phyloP scores from a whole-genome alignment of 371 early-diverging fungal species.

The Apophysomyces ossiformis region DNA sequence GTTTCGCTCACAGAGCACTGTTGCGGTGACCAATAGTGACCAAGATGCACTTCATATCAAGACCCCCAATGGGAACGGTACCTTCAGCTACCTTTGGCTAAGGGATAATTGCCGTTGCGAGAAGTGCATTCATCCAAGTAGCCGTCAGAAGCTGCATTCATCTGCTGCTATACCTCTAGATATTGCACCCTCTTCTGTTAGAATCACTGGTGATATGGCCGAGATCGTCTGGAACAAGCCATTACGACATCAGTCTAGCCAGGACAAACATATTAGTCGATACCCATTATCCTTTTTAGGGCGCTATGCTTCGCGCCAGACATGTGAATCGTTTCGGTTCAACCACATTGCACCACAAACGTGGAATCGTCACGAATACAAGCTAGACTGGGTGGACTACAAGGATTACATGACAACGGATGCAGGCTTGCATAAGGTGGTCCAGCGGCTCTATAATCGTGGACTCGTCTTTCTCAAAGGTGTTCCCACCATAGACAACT shows the following conservation, averaged over 20 bases:
- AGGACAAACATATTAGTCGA: constrained; percentile 42
- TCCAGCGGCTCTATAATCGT: constrained; percentile 67
- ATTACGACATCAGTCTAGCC: constrained; percentile 33
- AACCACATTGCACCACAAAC: constrained; percentile 42
- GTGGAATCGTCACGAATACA: constrained; percentile 56
- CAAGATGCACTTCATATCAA: neutral
- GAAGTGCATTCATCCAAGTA: constrained; percentile 74
- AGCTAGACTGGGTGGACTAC: constrained; percentile 63
- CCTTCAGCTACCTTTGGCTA: constrained; percentile 75
- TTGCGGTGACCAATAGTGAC: neutral
- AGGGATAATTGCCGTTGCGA: constrained; percentile 85
- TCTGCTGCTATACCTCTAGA: constrained; percentile 74
- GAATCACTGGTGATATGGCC: constrained; percentile 34
- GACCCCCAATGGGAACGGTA: constrained; percentile 11
- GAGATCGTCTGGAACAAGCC: constrained; percentile 50
- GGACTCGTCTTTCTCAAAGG: constrained; percentile 78
- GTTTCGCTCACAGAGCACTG: constrained; percentile 3
- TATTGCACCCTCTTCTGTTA: constrained; percentile 43
- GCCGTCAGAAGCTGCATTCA: constrained; percentile 81
- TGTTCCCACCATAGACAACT: constrained; percentile 66
- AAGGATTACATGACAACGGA: constrained; percentile 67
- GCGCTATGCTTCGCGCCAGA: constrained; percentile 35
- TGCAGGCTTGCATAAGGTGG: constrained; percentile 55
- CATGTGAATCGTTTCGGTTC: constrained; percentile 41
- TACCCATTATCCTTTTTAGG: constrained; percentile 47